phyloP scores from a whole-genome alignment of 768 basidiomycete genomes.

The Tephrocybe sp. region DNA sequence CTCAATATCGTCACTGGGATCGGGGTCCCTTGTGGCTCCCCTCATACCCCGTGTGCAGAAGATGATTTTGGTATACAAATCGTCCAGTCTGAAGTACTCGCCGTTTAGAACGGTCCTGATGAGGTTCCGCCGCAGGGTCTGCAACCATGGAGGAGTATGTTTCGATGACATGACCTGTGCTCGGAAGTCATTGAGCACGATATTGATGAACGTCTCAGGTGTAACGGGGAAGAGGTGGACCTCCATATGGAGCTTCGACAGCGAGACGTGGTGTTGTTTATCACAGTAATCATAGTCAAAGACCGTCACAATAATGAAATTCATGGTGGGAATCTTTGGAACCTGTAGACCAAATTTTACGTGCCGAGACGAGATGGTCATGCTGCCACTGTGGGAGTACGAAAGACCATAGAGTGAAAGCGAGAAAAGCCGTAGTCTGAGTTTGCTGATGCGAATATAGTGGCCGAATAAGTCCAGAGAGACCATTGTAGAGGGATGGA shows the following conservation, averaged over 20 bases:
- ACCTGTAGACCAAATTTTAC: constrained; percentile 26
- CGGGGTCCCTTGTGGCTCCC: neutral
- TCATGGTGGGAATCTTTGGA: constrained; percentile 27
- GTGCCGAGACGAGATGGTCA: constrained; percentile 15
- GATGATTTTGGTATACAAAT: constrained; percentile 33
- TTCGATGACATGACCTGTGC: constrained; percentile 33
- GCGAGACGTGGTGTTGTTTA: constrained; percentile 19
- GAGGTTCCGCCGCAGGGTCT: constrained; percentile 34
- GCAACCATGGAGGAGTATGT: constrained; percentile 37
- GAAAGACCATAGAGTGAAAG: constrained; percentile 13
- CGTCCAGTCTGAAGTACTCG: constrained; percentile 37
- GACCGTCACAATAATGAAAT: constrained; percentile 30
- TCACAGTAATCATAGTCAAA: constrained; percentile 32
- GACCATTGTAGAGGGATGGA: neutral
- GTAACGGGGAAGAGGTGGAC: constrained; percentile 40
- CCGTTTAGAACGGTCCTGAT: constrained; percentile 38
- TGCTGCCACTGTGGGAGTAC: constrained; percentile 4
- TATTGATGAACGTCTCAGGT: constrained; percentile 34
- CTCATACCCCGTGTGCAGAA: constrained; percentile 21
- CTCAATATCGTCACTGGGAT: constrained; percentile 23
- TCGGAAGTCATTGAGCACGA: constrained; percentile 35
- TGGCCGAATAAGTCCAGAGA: constrained; percentile 4
- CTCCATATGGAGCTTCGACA: constrained; percentile 19
- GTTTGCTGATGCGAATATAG: neutral
- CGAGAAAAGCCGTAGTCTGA: constrained; percentile 6